phyloP scores from a whole-genome alignment of 2,329 filamentous ascomycete species.

The Fusarium papillatum region DNA sequence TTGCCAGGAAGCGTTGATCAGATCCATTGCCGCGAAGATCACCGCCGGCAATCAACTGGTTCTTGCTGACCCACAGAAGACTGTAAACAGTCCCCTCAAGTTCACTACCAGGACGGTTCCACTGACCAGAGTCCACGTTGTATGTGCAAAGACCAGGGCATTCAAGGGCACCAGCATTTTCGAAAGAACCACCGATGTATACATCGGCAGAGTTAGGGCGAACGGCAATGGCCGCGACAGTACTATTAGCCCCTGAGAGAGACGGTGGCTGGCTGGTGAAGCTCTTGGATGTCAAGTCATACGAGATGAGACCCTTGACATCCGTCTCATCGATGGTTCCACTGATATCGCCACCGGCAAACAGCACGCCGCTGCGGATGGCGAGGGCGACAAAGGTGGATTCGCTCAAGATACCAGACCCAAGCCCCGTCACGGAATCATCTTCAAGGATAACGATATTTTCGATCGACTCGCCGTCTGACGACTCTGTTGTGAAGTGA shows the following conservation, averaged over 20 bases:
- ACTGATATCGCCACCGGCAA: constrained; percentile 84
- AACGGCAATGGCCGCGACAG: constrained; percentile 82
- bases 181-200: constrained; percentile 89
- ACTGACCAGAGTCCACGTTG: constrained; percentile 78
- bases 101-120: constrained; percentile 83
- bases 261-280: constrained; percentile 82
- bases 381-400: constrained; percentile 84
- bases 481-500: constrained; percentile 81
- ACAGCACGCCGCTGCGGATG: constrained; percentile 77
- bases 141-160: constrained; percentile 89
- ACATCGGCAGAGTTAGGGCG: constrained; percentile 80
- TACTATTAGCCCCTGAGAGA: constrained; percentile 76
- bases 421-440: constrained; percentile 80
- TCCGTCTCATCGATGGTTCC: constrained; percentile 74
- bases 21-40: constrained; percentile 79
- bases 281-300: constrained; percentile 76
- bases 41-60: constrained; percentile 82
- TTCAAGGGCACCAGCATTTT: constrained; percentile 84
- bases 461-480: constrained; percentile 78
- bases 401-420: constrained; percentile 73
- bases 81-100: constrained; percentile 78
- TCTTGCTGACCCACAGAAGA: constrained; percentile 82
- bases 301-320: constrained; percentile 83
- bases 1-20: constrained; percentile 73
- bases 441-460: constrained; percentile 90